These are phyloP conservation scores for Prototheca wickerhamii DNA, from an alignment of 163 green algal genomes.

Conservation along the genomic window DNA sequence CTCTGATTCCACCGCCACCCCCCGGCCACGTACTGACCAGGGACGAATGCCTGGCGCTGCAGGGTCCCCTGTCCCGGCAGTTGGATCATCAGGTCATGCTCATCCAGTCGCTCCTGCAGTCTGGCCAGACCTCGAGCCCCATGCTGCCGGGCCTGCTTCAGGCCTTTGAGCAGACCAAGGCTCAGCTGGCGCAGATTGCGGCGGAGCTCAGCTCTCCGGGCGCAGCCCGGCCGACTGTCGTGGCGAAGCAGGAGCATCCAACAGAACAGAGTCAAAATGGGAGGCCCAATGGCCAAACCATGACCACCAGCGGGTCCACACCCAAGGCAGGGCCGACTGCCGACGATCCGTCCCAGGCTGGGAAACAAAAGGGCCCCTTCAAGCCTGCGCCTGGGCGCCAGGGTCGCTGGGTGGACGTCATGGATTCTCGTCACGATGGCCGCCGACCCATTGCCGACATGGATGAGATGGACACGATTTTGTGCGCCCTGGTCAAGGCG, in stretches of 20 bases:
- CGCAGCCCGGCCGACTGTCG: too few species aligned
- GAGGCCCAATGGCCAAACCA: too few species aligned
- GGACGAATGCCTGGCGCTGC: not conserved
- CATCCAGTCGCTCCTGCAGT: not conserved
- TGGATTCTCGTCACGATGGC: conserved; percentile 23
- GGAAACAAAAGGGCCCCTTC: too few species aligned
- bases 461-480: conserved; percentile 18
- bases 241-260: too few species aligned
- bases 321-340: too few species aligned
- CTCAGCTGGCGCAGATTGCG: not conserved
- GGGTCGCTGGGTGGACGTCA: conserved; percentile 29
- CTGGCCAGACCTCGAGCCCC: not conserved
- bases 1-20: too few species aligned
- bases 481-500: conserved; percentile 25
- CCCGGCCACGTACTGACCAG: not conserved
- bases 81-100: not conserved
- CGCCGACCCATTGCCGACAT: conserved; percentile 21
- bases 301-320: too few species aligned
- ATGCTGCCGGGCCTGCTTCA: not conserved
- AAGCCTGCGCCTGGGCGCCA: conserved; percentile 1
- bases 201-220: too few species aligned
- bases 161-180: not conserved
- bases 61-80: not conserved
- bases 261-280: too few species aligned
- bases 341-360: too few species aligned